Evolutionary conservation across 75 land plant species (phyloP).

Genomic region (Picea glauca): DNA sequence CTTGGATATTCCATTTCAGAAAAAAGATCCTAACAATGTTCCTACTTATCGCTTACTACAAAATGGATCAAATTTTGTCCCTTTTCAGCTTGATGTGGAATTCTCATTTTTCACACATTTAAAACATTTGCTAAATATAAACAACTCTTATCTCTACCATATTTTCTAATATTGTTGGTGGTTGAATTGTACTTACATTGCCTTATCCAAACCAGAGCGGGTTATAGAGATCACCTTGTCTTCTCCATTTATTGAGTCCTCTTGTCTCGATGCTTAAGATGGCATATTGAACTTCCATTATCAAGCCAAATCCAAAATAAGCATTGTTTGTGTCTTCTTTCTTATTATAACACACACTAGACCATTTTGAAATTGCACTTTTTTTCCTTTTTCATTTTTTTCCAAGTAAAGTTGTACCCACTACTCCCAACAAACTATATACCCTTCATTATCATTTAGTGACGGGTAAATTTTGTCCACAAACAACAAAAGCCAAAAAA

Average conservation of each 20-base stretch:
- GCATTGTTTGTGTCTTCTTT: not conserved
- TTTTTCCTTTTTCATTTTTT: not conserved
- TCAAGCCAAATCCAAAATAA: constrained; percentile 14
- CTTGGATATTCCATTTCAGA: too few relatives aligned
- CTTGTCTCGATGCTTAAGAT: not conserved
- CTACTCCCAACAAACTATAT: constrained; percentile 6
- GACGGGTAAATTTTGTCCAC: not conserved
- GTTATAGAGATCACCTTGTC: not conserved
- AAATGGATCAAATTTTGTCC: too few relatives aligned
- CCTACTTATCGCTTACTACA: too few relatives aligned
- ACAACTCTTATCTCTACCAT: too few relatives aligned
- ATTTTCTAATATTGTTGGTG: constrained; percentile 4
- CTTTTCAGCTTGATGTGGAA: too few relatives aligned
- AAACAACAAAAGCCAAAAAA: not conserved
- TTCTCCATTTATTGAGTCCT: constrained; percentile 4
- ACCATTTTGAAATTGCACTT: not conserved
- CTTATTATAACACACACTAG: constrained; percentile 1
- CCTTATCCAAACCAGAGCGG: not conserved
- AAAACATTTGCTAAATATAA: too few relatives aligned
- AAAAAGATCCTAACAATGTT: too few relatives aligned
- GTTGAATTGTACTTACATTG: constrained; percentile 4
- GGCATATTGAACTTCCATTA: constrained; percentile 9
- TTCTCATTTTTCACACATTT: too few relatives aligned
- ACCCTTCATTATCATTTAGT: not conserved
- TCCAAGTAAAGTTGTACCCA: constrained; percentile 8